Evolutionary conservation across 768 basidiomycete species (phyloP).

Genomic region (Inosperma sp.): DNA sequence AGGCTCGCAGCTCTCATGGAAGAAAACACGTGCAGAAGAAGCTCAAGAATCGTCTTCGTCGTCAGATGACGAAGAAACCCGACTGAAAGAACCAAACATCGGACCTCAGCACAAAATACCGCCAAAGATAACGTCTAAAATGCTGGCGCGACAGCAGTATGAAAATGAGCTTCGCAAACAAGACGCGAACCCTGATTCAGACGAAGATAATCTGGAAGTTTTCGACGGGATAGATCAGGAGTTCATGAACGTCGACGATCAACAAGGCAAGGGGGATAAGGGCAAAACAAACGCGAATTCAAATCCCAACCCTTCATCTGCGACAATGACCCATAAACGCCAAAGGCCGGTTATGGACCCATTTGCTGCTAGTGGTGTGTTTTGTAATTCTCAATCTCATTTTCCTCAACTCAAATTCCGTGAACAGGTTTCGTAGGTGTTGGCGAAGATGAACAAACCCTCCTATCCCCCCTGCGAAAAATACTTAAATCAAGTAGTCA

Average conservation of each 20-base stretch:
- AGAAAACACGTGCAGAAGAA: slow-evolving; percentile 32
- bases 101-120: slow-evolving; percentile 31
- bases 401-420: neutral
- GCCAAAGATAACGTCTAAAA: slow-evolving; percentile 63
- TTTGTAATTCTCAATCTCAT: neutral
- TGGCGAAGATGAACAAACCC: neutral
- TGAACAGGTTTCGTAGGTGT: slow-evolving; percentile 2
- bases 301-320: neutral
- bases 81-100: neutral
- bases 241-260: slow-evolving; percentile 20
- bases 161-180: slow-evolving; percentile 51
- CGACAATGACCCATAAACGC: slow-evolving; percentile 33
- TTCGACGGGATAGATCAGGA: slow-evolving; percentile 30
- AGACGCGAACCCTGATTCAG: slow-evolving; percentile 37
- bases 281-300: slow-evolving; percentile 19
- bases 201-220: slow-evolving; percentile 40
- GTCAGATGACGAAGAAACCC: neutral
- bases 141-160: slow-evolving; percentile 64
- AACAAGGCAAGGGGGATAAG: slow-evolving; percentile 28
- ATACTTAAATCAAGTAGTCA: too few relatives aligned
- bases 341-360: slow-evolving; percentile 56
- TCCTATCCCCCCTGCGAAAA: neutral
- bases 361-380: slow-evolving; percentile 43
- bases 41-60: slow-evolving; percentile 16
- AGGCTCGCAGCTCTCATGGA: slow-evolving; percentile 27